Conservation (phyloP, 2,329 filamentous ascomycete genomes). For the Colletotrichum aenigma region DNA sequence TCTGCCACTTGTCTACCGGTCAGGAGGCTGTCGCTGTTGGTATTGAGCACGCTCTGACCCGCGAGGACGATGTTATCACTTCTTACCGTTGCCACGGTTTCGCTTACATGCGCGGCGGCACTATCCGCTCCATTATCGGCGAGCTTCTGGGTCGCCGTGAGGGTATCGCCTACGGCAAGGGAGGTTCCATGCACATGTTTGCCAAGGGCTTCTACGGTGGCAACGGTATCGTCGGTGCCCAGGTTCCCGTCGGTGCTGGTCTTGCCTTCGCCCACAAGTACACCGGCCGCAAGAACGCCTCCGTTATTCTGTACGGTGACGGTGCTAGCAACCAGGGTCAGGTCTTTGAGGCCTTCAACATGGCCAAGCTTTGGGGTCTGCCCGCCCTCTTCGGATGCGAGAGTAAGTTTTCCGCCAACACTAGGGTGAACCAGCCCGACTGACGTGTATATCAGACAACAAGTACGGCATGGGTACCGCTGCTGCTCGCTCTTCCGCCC, state of each 20-base stretch:
- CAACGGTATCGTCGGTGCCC: conserved; percentile 98
- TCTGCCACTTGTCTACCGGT: conserved; percentile 97
- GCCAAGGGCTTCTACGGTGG: conserved; percentile 96
- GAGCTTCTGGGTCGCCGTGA: conserved; percentile 94
- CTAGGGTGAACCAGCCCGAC: not conserved
- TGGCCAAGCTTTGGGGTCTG: conserved; percentile 99
- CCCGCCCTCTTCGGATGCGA: conserved; percentile 97
- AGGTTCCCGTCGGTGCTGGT: conserved; percentile 96
- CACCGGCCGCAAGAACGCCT: conserved; percentile 82
- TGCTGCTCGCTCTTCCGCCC: conserved; percentile 88
- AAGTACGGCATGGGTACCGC: conserved; percentile 99
- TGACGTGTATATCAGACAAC: conserved; percentile 73
- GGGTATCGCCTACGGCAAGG: conserved; percentile 98
- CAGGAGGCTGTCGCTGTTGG: conserved; percentile 97
- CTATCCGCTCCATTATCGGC: conserved; percentile 91
- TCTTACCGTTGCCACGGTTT: conserved; percentile 99
- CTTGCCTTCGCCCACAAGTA: conserved; percentile 98
- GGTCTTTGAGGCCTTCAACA: conserved; percentile 99
- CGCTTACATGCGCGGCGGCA: conserved; percentile 92
- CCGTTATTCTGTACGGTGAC: conserved; percentile 93
- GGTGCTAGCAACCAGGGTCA: conserved; percentile 99
- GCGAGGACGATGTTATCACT: conserved; percentile 93
- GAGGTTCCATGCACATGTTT: conserved; percentile 99
- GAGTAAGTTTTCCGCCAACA: conserved; percentile 67
- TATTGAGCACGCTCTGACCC: conserved; percentile 94